Conservation (phyloP, 208 protist genomes). For the Trypanosomatidae sp. region DNA sequence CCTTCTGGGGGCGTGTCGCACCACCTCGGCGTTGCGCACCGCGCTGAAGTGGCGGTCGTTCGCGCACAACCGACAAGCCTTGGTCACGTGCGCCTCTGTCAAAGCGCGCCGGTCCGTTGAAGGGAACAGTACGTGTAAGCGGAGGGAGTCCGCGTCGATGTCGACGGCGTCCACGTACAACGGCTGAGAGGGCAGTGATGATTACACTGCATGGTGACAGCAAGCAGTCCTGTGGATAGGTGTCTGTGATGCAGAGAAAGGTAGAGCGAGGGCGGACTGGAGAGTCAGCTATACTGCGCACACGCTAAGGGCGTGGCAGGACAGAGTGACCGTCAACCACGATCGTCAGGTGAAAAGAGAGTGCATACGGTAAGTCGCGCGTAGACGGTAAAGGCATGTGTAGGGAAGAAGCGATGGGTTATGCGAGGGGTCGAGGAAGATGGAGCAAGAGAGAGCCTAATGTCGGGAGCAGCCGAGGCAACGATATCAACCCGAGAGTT, state of each 20-base stretch:
- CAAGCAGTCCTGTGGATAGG: background rate
- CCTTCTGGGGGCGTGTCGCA: background rate
- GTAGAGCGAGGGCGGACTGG: background rate
- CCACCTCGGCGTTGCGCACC: slow-evolving; percentile 4
- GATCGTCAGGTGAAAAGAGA: background rate
- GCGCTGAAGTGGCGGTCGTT: slow-evolving; percentile 60
- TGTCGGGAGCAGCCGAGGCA: background rate
- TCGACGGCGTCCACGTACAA: background rate
- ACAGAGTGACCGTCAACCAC: background rate
- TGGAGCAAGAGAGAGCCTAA: background rate
- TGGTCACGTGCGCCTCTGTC: slow-evolving; percentile 11
- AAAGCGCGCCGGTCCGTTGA: slow-evolving; percentile 10
- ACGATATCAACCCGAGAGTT: background rate
- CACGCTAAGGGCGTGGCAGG: background rate
- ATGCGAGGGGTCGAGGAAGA: background rate
- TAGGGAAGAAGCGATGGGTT: background rate
- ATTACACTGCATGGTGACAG: background rate
- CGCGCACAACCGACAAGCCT: slow-evolving; percentile 34
- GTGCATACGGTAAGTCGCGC: background rate
- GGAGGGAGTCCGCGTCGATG: background rate
- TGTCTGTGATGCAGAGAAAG: background rate
- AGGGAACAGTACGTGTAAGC: slow-evolving; percentile 16
- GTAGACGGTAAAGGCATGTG: background rate
- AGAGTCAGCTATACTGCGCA: background rate
- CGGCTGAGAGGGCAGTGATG: background rate